These are phyloP conservation scores for Kodamaea nitidulidarum DNA, from an alignment of 805 yeast genomes.

Conservation along the genomic window DNA sequence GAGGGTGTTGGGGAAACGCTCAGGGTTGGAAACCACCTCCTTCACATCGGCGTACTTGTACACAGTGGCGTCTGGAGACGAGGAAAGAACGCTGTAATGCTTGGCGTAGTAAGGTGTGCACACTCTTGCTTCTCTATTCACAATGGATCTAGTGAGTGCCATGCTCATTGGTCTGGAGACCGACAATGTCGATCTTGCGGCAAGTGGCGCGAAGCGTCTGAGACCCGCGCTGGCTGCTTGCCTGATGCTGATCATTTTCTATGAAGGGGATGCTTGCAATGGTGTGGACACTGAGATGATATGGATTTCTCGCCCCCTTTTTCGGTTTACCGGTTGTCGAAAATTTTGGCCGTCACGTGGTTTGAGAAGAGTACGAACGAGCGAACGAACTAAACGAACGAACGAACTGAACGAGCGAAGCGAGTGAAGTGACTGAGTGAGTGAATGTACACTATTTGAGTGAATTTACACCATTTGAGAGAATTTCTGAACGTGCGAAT, in stretches of 20 bases:
- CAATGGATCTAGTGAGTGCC: not conserved
- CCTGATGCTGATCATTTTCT: constrained; percentile 3
- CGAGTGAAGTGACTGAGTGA: too few relatives aligned
- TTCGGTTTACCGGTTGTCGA: constrained; percentile 4
- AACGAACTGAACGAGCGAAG: not conserved
- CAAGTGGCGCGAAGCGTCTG: not conserved
- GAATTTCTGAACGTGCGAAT: too few relatives aligned
- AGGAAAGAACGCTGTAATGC: constrained; percentile 35
- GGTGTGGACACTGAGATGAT: constrained; percentile 4
- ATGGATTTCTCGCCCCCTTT: constrained; percentile 1
- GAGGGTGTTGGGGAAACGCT: constrained; percentile 41
- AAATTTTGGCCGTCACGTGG: constrained; percentile 1
- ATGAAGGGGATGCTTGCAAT: not conserved
- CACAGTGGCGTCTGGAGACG: constrained; percentile 40
- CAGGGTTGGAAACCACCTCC: constrained; percentile 40
- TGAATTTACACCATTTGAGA: too few relatives aligned
- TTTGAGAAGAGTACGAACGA: not conserved
- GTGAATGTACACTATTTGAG: too few relatives aligned
- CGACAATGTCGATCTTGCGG: constrained; percentile 1
- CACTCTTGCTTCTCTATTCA: constrained; percentile 1
- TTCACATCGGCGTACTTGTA: constrained; percentile 53
- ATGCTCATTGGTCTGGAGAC: not conserved
- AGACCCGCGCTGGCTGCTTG: constrained; percentile 1
- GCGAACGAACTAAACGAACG: not conserved
- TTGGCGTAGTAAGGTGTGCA: not conserved